phyloP scores from a whole-genome alignment of 2,329 filamentous ascomycete genomes.

The Aspergillus intermedius region DNA sequence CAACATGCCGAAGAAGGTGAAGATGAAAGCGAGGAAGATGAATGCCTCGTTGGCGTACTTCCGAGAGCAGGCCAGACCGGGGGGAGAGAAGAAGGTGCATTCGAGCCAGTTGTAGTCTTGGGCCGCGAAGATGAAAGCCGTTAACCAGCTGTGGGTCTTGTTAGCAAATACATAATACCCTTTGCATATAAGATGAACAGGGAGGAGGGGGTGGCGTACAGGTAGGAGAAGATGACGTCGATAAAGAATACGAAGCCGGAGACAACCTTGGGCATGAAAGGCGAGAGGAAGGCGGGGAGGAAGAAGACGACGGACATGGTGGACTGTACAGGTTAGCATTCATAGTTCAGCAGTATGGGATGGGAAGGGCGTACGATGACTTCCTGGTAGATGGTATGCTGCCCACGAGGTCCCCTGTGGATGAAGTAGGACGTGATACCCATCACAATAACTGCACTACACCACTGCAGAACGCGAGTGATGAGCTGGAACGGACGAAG shows the following conservation, averaged over 20 bases:
- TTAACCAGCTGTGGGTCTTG: slow-evolving; percentile 35
- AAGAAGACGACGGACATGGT: slow-evolving; percentile 37
- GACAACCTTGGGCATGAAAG: slow-evolving; percentile 31
- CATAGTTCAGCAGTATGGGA: not conserved
- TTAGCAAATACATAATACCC: not conserved
- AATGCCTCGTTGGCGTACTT: slow-evolving; percentile 41
- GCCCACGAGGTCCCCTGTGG: slow-evolving; percentile 22
- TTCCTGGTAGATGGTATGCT: slow-evolving; percentile 33
- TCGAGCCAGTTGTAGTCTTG: slow-evolving; percentile 36
- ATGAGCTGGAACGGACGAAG: slow-evolving; percentile 27
- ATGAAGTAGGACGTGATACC: slow-evolving; percentile 38
- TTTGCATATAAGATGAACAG: not conserved
- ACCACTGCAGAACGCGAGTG: slow-evolving; percentile 30
- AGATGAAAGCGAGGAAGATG: slow-evolving; percentile 42
- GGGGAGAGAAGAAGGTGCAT: slow-evolving; percentile 29
- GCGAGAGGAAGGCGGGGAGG: slow-evolving; percentile 37
- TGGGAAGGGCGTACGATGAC: slow-evolving; percentile 30
- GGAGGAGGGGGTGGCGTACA: slow-evolving; percentile 24
- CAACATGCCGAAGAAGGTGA: slow-evolving; percentile 34
- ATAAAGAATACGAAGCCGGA: slow-evolving; percentile 34
- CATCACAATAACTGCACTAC: slow-evolving; percentile 36
- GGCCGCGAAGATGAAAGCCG: slow-evolving; percentile 43
- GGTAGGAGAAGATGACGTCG: slow-evolving; percentile 42
- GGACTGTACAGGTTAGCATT: slow-evolving; percentile 12
- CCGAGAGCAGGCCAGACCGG: slow-evolving; percentile 25